Evolutionary conservation across 768 basidiomycete species (phyloP), one percentile per base, ranked within the genome.

Genomic region (Amanita muscaria): DNA sequence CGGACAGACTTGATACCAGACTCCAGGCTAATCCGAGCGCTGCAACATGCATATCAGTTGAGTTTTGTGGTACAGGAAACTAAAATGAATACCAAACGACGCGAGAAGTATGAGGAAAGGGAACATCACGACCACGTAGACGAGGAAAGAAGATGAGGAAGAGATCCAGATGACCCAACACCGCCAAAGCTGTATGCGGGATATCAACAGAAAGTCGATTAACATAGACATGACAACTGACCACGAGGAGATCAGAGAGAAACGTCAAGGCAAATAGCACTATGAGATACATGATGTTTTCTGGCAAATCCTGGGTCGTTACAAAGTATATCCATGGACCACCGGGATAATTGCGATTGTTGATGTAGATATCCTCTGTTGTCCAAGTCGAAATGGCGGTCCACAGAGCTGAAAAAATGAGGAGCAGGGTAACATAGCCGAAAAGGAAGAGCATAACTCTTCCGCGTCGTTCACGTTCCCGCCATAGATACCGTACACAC

Each of bases 181-280:
- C 8, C 67, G 57, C 65, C 66, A 69, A 43, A 66, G 53, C 67
- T 66, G 42, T 11, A n/a, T n/a, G n/a, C n/a, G n/a, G n/a, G n/a
- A n/a, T n/a, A n/a, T n/a, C n/a, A n/a, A n/a, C n/a, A n/a, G n/a
- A n/a, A n/a, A n/a, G n/a, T n/a, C n/a, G n/a, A n/a, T n/a, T n/a
- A n/a, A n/a, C n/a, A n/a, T n/a, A n/a, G n/a, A n/a, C n/a, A n/a
- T n/a, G n/a, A n/a, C n/a, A n/a, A n/a, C n/a, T n/a, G n/a, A n/a
- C n/a, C n/a, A n/a, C n/a, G n/a, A n/a, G n/a, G n/a, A n/a, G n/a
- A n/a, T n/a, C n/a, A n/a, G n/a, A n/a, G n/a, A n/a, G n/a, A n/a
- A n/a, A n/a, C n/a, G n/a, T n/a, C n/a, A n/a, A n/a, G n/a, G n/a
- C n/a, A n/a, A n/a, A n/a, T n/a, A n/a, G n/a, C n/a, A n/a, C n/a